A percentile compares a stretch with the other conserved stretches of the same genome.
Conservation (phyloP, 106 monocot genomes). For the Allium sativum region DNA sequence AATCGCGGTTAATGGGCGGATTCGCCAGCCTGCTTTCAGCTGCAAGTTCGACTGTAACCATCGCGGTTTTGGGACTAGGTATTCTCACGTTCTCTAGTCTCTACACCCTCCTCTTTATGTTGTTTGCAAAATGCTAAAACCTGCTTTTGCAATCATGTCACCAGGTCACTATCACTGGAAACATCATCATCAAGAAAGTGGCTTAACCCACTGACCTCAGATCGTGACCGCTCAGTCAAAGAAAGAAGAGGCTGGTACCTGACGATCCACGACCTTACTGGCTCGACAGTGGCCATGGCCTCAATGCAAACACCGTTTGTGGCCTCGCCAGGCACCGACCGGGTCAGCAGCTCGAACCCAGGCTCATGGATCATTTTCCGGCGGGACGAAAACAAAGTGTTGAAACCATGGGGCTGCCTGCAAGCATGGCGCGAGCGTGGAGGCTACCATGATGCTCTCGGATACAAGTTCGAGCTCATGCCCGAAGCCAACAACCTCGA, state of each 20-base stretch:
- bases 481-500: conserved; percentile 35
- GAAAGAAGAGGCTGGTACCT: conserved; percentile 87
- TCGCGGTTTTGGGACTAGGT: conserved; percentile 48
- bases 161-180: conserved; percentile 48
- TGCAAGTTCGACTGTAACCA: conserved; percentile 63
- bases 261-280: conserved; percentile 87
- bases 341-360: conserved; percentile 76
- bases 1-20: conserved; percentile 54
- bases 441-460: conserved; percentile 41
- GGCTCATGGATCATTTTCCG: conserved; percentile 89
- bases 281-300: conserved; percentile 77
- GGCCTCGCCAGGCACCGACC: conserved; percentile 71
- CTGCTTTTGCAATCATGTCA: not conserved
- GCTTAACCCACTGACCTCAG: conserved; percentile 55
- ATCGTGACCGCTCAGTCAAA: conserved; percentile 45
- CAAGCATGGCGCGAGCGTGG: conserved; percentile 91
- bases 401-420: conserved; percentile 92
- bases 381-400: conserved; percentile 52
- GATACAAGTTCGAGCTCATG: conserved; percentile 59
- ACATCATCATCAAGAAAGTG: conserved; percentile 22
- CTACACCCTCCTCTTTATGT: not conserved
- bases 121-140: not conserved
- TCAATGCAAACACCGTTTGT: conserved; percentile 95
- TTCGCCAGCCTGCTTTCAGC: conserved; percentile 86
- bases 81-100: not conserved